These are phyloP conservation scores for Agastache rugosa DNA, from an alignment of 257 asterid species.

Conservation along the genomic window DNA sequence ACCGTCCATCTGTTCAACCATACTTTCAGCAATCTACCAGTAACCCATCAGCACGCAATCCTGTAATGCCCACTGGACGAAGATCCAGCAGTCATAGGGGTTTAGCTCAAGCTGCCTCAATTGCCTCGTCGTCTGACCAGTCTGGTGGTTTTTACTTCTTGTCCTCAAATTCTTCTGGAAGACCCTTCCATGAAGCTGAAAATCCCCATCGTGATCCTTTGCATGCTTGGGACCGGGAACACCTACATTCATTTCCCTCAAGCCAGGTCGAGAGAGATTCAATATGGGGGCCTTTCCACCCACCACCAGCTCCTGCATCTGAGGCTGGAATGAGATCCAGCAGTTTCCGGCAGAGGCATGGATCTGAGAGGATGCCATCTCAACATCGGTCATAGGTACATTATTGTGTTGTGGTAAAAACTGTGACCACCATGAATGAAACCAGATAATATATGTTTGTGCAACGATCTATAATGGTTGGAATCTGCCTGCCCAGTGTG, in stretches of 20 bases:
- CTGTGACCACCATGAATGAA: slow-evolving; percentile 50
- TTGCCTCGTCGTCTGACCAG: slow-evolving; percentile 67
- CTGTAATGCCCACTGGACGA: slow-evolving; percentile 49
- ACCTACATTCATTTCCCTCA: slow-evolving; percentile 47
- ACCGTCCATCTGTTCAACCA: slow-evolving; percentile 73
- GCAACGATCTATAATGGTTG: slow-evolving; percentile 43
- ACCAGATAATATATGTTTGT: slow-evolving; percentile 52
- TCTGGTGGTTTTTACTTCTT: slow-evolving; percentile 62
- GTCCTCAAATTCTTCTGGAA: slow-evolving; percentile 63
- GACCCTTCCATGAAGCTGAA: slow-evolving; percentile 67
- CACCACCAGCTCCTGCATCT: slow-evolving; percentile 51
- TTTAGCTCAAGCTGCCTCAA: slow-evolving; percentile 54
- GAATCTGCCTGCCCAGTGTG: slow-evolving; percentile 2
- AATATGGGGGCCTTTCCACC: slow-evolving; percentile 73
- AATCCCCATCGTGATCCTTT: slow-evolving; percentile 47
- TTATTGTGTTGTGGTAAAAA: slow-evolving; percentile 38
- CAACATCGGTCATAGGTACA: slow-evolving; percentile 62
- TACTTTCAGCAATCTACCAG: slow-evolving; percentile 71
- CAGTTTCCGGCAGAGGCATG: slow-evolving; percentile 70
- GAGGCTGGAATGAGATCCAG: slow-evolving; percentile 49
- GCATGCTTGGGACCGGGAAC: slow-evolving; percentile 70
- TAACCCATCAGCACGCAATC: slow-evolving; percentile 53
- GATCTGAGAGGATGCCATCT: slow-evolving; percentile 78
- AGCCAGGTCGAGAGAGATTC: slow-evolving; percentile 63
- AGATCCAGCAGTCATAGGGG: slow-evolving; percentile 65